phyloP scores from a whole-genome alignment of 805 yeast species.

The Candida tallmaniae region DNA sequence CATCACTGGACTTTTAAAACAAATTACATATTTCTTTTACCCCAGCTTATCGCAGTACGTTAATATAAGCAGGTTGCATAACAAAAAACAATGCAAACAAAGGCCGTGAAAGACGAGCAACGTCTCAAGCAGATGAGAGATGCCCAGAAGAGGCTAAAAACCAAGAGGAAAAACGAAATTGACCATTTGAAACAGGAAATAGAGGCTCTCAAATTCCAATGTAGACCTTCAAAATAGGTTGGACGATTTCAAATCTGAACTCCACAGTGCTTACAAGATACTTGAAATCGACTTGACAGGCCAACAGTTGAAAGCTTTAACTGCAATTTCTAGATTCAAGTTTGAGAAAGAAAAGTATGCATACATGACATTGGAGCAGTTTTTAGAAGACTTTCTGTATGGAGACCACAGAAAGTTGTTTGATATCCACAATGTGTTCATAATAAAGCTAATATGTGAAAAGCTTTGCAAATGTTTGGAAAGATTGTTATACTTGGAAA shows the following conservation, averaged over 20 bases:
- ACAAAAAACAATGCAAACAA: too few species aligned
- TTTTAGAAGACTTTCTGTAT: background rate
- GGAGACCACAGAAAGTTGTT: background rate
- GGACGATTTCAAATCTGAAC: background rate
- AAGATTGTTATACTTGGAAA: too few species aligned
- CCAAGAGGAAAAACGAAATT: constrained; percentile 1
- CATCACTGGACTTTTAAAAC: too few species aligned
- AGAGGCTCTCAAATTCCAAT: background rate
- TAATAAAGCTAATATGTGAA: constrained; percentile 1
- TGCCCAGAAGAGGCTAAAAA: constrained; percentile 4
- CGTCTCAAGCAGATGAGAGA: constrained; percentile 9
- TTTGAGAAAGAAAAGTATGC: constrained; percentile 1
- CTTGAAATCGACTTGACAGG: constrained; percentile 1
- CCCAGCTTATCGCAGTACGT: too few species aligned
- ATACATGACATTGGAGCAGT: background rate
- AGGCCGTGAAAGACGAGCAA: too few species aligned
- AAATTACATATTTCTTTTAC: too few species aligned
- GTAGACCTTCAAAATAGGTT: background rate
- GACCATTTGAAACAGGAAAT: constrained; percentile 1
- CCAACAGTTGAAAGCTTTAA: background rate
- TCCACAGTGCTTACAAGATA: constrained; percentile 1
- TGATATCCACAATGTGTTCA: background rate
- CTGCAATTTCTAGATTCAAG: constrained; percentile 1
- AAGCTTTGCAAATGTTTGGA: background rate
- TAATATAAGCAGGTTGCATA: too few species aligned